Conservation (phyloP, 352 stramenopile genomes). For the Globisporangium paddicum region DNA sequence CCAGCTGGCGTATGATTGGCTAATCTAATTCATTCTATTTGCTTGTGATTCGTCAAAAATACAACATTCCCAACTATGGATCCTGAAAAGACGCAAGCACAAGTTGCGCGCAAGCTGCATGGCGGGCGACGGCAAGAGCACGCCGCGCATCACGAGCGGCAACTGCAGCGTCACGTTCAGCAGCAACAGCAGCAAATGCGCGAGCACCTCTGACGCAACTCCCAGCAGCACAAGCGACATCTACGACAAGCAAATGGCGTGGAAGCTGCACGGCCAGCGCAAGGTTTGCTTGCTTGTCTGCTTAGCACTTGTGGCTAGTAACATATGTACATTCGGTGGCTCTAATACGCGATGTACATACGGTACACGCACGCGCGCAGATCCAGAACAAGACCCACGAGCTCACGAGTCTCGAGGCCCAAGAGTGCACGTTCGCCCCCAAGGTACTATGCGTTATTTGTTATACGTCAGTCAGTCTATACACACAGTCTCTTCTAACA, state of each 20-base stretch:
- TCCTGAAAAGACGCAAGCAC: conserved; percentile 3
- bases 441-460: conserved; percentile 25
- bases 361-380: conserved; percentile 9
- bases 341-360: neutral
- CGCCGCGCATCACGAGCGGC: conserved; percentile 14
- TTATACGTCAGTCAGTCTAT: neutral
- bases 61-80: neutral
- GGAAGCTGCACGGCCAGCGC: conserved; percentile 47
- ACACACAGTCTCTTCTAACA: neutral
- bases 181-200: neutral
- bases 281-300: conserved; percentile 25
- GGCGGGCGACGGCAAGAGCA: conserved; percentile 13
- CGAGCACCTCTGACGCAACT: neutral
- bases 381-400: conserved; percentile 37
- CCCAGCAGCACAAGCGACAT: conserved; percentile 7
- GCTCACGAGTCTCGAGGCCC: conserved; percentile 30
- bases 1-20: neutral
- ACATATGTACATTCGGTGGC: too few species aligned
- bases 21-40: neutral
- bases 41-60: neutral
- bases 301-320: neutral
- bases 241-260: conserved; percentile 65
- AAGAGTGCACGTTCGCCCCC: conserved; percentile 57
- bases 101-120: neutral
- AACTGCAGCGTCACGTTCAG: neutral